These are phyloP conservation scores for Mrakia gelida DNA, from an alignment of 768 basidiomycete genomes.

Conservation along the genomic window DNA sequence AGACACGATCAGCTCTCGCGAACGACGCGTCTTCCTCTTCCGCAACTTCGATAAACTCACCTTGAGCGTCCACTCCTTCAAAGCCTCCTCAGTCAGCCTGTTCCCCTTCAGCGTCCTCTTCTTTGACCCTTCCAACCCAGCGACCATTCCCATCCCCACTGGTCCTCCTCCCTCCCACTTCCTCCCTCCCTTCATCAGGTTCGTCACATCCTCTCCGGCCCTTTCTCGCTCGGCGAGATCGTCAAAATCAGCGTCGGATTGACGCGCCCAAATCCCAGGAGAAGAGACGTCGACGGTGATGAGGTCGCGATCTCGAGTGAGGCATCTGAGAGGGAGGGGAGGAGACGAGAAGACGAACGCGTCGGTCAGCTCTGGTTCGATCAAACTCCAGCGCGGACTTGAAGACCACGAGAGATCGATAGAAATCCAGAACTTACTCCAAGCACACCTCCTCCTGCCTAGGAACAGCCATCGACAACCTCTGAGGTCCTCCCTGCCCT, in stretches of 20 bases:
- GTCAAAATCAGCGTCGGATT: conserved; percentile 74
- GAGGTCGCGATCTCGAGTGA: conserved; percentile 99
- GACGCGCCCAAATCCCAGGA: conserved; percentile 84
- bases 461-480: conserved; percentile 1
- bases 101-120: conserved; percentile 24
- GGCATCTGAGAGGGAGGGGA: conserved; percentile 64
- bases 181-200: conserved; percentile 10
- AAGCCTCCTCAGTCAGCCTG: conserved; percentile 17
- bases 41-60: neutral
- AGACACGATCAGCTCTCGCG: neutral
- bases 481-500: neutral
- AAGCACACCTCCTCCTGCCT: conserved; percentile 28
- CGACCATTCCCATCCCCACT: conserved; percentile 30
- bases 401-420: no score
- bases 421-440: conserved; percentile 23
- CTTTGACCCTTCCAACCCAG: conserved; percentile 3
- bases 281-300: conserved; percentile 85
- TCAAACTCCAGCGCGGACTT: no score
- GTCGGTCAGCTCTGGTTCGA: no score
- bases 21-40: neutral
- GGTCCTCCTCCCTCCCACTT: conserved; percentile 33
- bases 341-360: neutral
- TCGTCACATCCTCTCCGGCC: conserved; percentile 51
- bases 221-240: conserved; percentile 69
- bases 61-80: conserved; percentile 32